Evolutionary conservation across 257 asterid genomes (phyloP), one percentile per base, ranked within the genome.

Genomic region (Salvia hispanica): DNA sequence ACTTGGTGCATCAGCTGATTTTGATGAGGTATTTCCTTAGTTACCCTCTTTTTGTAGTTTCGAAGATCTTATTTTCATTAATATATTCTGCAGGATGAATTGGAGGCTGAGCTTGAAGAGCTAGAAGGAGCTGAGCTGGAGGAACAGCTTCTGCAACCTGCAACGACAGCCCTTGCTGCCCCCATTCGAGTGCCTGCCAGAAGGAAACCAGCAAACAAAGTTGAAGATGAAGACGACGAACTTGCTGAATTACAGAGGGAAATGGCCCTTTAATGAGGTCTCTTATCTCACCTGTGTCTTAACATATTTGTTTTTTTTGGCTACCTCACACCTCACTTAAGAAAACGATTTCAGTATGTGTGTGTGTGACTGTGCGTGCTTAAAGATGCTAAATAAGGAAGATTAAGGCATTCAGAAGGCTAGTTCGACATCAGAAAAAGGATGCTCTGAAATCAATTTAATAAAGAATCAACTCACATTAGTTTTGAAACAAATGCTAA

Each of bases 91-190:
- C 67, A 84, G 85, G 88, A 85, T 64, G 91, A 85, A 56, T 77
- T 85, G 83, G 88, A 82, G 77, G 88, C 91, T 33, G 91, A 85
- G 71, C 86, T 85, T 28, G 91, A 85, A 79, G 91, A 80, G 67
- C 82, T 83, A 33, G 91, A 83, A 76, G 88, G 86, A 68, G 83
- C 84, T 47, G 85, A 81, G 73, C 70, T 81, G 78, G 92, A 86
- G 78, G 89, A 81, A 67, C 84, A 81, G 64, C 92, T 86, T 53
- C 77, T 83, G 37, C 84, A 83, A 64, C 92, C 92, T 62, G 84
- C 92, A 46, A 81, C 89, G 31, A 70, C 78, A 12, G 82, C 83
- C 58, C 89, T 89, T 55, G 72, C 81, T 64, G 85, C 81, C 40
- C 87, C 86, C 58, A 67, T 77, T 53, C 76, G 78, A 55, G 70